phyloP scores from a whole-genome alignment of 1,284 basidiomycete species.

The Ceratobasidium sp. region DNA sequence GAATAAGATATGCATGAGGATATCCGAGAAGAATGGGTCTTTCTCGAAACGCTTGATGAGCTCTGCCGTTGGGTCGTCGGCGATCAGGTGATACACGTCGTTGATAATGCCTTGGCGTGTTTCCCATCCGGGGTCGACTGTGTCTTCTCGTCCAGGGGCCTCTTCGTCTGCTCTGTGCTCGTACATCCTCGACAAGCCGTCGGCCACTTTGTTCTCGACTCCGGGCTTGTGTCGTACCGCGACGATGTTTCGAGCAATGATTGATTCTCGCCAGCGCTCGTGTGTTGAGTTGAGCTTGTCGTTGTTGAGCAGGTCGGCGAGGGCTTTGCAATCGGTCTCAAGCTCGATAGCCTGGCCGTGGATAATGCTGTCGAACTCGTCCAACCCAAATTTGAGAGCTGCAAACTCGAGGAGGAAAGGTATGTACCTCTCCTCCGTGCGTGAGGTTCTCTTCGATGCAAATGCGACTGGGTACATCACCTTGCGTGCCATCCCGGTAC shows the following conservation, averaged over 20 bases:
- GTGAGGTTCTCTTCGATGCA: conserved; percentile 42
- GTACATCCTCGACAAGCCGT: conserved; percentile 38
- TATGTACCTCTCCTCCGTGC: conserved; percentile 42
- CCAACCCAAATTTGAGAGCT: conserved; percentile 44
- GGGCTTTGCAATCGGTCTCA: conserved; percentile 45
- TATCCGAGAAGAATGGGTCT: conserved; percentile 18
- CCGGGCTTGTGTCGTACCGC: conserved; percentile 40
- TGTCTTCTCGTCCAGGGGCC: not conserved
- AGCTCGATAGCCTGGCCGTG: conserved; percentile 42
- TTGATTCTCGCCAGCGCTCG: conserved; percentile 39
- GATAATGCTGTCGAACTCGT: conserved; percentile 42
- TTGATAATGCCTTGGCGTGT: conserved; percentile 4
- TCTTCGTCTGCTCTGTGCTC: conserved; percentile 8
- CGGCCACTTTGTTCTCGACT: conserved; percentile 36
- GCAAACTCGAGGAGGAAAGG: conserved; percentile 45
- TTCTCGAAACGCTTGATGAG: conserved; percentile 2
- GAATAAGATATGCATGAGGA: conserved; percentile 16
- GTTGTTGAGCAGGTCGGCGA: conserved; percentile 41
- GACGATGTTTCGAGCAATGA: conserved; percentile 33
- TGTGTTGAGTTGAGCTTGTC: conserved; percentile 30
- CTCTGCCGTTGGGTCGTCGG: not conserved
- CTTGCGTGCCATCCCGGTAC: not conserved
- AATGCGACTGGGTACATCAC: conserved; percentile 43
- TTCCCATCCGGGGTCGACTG: conserved; percentile 32
- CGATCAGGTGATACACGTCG: conserved; percentile 4